Percentiles rank a stretch among this genome's conserved stretches.
phyloP scores from a whole-genome alignment of 1,284 basidiomycete genomes.

The Ceratobasidium sp. region DNA sequence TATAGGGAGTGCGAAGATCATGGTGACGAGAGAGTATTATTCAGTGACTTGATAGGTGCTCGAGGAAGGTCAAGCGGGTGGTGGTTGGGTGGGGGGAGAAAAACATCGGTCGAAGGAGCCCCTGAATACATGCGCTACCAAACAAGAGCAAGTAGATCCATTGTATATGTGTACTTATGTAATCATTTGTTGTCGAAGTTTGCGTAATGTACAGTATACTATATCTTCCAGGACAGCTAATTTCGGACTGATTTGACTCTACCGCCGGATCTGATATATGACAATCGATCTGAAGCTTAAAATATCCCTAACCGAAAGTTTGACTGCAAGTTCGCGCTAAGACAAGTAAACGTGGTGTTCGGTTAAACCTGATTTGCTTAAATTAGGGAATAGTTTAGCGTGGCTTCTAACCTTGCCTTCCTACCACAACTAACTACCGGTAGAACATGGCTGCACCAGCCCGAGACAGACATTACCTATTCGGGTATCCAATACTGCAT shows the following conservation, averaged over 20 bases:
- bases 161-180: no score
- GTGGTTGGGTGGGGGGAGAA: background rate
- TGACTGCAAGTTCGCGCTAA: no score
- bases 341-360: no score
- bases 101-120: background rate
- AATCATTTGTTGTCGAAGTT: no score
- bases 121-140: background rate
- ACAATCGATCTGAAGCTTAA: no score
- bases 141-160: background rate
- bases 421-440: background rate
- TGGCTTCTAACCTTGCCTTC: background rate
- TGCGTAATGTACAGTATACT: no score
- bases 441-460: constrained; percentile 9
- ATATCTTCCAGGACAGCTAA: no score
- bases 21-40: background rate
- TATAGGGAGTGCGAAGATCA: background rate
- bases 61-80: background rate
- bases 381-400: no score
- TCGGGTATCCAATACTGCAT: constrained; percentile 58
- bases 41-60: background rate
- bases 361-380: no score
- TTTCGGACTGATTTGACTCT: no score
- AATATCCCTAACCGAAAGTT: no score
- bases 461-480: constrained; percentile 41
- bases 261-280: no score